Evolutionary conservation across 2,329 filamentous ascomycete species (phyloP), one percentile per base, ranked within the genome.

Genomic region (Aspergillus caelatus): DNA sequence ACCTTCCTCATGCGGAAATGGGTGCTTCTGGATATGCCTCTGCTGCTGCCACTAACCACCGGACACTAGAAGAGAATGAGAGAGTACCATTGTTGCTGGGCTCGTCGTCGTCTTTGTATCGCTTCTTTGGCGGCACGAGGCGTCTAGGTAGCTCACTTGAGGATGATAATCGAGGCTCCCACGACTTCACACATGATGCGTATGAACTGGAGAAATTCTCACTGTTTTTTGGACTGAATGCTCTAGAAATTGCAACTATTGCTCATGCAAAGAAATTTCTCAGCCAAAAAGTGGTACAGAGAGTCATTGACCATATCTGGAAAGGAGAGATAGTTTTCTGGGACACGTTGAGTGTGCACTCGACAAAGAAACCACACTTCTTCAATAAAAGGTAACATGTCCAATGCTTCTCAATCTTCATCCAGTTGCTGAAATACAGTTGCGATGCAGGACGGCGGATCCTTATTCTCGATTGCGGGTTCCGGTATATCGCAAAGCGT

Each of bases 301-400:
- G 90, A 71, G 91, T 96, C 68, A 87, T 96, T 65, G 90, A 91
- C 53, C 91, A 91, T 56, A 91, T 96, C 60, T 96, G 93, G 92
- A 88, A 89, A 66, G 93, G 93, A 53, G 89, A 94, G 68, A 93
- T 96, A 64, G 86, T 94, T 43, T 95, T 96, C 75, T 96, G 92
- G 93, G 90, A 93, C 64, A 87, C 84, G 7, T 81, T 96, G n/a
- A 89, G 87, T 10, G 85, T 92, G 10, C 82, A 90, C 71, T 88
- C 91, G 0, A 86, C 84, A 62, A 96, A 96, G 78, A 88, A 88
- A 71, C 89, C 92, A 1, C 88, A 90, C 26, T 87, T 91, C 67
- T 96, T 95, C 78, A 91, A 91, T 73, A 80, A 82, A 67, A 77
- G 76, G 77, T 82, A 70, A 65, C 72, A 56, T 41, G n/a, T 19